phyloP scores from a whole-genome alignment of 129 eudicot genomes.

The Apium graveolens region DNA sequence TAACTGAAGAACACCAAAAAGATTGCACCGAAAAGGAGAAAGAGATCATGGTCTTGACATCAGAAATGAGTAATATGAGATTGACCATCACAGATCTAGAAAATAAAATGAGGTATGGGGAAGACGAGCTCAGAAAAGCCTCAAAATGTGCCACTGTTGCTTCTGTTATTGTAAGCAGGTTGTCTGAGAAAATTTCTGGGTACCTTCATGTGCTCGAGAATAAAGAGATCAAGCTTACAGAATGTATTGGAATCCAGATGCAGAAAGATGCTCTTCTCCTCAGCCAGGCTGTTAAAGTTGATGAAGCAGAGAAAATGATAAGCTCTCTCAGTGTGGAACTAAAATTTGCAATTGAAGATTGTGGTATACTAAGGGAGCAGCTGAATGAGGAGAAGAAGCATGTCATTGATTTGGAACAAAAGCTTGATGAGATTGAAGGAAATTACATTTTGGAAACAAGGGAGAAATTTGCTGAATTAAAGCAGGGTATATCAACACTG shows the following conservation, averaged over 20 bases:
- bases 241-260: conserved; percentile 21
- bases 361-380: conserved; percentile 18
- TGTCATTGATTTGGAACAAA: conserved; percentile 11
- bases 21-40: conserved; percentile 64
- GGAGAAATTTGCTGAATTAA: conserved; percentile 34
- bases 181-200: conserved; percentile 51
- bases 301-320: conserved; percentile 31
- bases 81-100: conserved; percentile 27
- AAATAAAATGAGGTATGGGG: conserved; percentile 28
- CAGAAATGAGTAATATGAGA: conserved; percentile 40
- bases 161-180: conserved; percentile 60
- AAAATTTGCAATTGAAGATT: conserved; percentile 16
- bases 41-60: conserved; percentile 34
- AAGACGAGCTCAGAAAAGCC: conserved; percentile 33
- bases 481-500: conserved; percentile 29
- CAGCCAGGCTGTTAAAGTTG: conserved; percentile 29
- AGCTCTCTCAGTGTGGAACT: conserved; percentile 22
- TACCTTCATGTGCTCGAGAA: conserved; percentile 27
- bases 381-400: conserved; percentile 25
- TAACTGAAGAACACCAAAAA: conserved; percentile 77
- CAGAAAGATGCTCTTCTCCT: conserved; percentile 27
- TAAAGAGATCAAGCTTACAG: conserved; percentile 38
- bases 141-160: conserved; percentile 69
- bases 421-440: conserved; percentile 33
- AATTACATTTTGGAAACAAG: conserved; percentile 24